Base-by-base conservation (phyloP, 2,329 filamentous ascomycete species). In the Ceratocystis variospora region DNA sequence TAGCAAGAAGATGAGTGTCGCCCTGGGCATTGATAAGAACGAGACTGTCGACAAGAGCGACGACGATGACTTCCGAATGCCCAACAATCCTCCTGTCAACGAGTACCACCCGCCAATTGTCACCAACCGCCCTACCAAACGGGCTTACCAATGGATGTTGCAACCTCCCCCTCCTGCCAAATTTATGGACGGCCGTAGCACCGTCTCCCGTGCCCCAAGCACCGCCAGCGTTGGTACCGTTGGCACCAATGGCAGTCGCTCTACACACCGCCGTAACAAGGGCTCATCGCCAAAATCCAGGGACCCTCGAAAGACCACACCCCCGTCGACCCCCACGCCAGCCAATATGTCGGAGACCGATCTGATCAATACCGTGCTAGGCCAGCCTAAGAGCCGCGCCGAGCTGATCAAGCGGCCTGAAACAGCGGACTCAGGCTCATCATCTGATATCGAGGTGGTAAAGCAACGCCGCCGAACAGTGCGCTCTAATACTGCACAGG, bases 101-200 rank as follows among this genome's bases (percentile, higher is more conserved):
- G 89, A 95, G 68, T 83, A 92, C 67, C 89, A 95, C 73, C 89
- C 90, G 4, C 90, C 90, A 2, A 87, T 95, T 63, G 88, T 94
- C 68, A 90, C 84, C 74, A 89, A 85, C 75, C 87, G 83, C 66
- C 88, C 86, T 15, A 81, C 80, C 73, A 84, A 79, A 72, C 84
- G 85, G 65, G 90, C 89, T 68, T 87, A 88, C 65, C 82, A 81
- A 72, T 96, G 92, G 92, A 96, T 96, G 91, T 79, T 96, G 63
- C 90, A 96, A 72, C 92, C 92, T 1, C 90, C 91, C 0, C 92
- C 92, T n/a, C 84, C 87, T 44, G 90, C 92, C 66, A 91, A 87
- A 74, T 81, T 96, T 68, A 96, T 96, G 92, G 88, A 88, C 70
- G 92, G 91, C 70, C 94, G 92, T 74, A 83, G 89, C 45, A 83